Evolutionary conservation across 2,329 filamentous ascomycete genomes (phyloP).

Genomic region (Stagonosporopsis rhizophila): DNA sequence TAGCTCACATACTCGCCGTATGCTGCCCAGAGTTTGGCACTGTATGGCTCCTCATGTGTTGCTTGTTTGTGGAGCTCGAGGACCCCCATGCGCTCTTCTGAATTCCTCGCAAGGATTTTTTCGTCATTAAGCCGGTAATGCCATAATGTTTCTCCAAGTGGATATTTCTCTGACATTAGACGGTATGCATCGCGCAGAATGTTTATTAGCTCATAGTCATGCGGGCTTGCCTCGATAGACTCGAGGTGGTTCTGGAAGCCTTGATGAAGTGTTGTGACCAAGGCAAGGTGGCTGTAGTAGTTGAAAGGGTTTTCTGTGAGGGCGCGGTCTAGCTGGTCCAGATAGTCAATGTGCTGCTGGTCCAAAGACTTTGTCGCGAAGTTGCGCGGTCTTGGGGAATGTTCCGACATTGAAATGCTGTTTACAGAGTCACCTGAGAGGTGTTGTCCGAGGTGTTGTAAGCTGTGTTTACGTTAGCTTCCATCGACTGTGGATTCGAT

Average conservation of each 20-base stretch:
- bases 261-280: constrained; percentile 58
- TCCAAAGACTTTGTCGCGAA: constrained; percentile 54
- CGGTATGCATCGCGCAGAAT: constrained; percentile 60
- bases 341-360: constrained; percentile 52
- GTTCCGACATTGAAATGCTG: constrained; percentile 57
- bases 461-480: constrained; percentile 20
- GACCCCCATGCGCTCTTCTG: constrained; percentile 72
- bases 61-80: constrained; percentile 77
- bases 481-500: constrained; percentile 11
- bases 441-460: constrained; percentile 44
- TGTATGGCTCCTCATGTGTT: constrained; percentile 73
- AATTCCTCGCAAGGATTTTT: constrained; percentile 64
- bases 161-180: constrained; percentile 68
- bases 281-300: constrained; percentile 56
- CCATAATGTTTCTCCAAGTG: constrained; percentile 80
- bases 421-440: constrained; percentile 54
- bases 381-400: constrained; percentile 53
- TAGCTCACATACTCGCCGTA: constrained; percentile 82
- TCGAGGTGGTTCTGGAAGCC: constrained; percentile 54
- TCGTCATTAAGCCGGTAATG: constrained; percentile 78
- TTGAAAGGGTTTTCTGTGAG: constrained; percentile 58
- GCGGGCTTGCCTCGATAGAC: constrained; percentile 45
- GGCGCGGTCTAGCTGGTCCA: constrained; percentile 54
- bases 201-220: constrained; percentile 53
- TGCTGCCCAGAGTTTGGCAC: constrained; percentile 75